Conservation (phyloP, 495 filamentous ascomycete genomes). For the Jackrogersella minutella region DNA sequence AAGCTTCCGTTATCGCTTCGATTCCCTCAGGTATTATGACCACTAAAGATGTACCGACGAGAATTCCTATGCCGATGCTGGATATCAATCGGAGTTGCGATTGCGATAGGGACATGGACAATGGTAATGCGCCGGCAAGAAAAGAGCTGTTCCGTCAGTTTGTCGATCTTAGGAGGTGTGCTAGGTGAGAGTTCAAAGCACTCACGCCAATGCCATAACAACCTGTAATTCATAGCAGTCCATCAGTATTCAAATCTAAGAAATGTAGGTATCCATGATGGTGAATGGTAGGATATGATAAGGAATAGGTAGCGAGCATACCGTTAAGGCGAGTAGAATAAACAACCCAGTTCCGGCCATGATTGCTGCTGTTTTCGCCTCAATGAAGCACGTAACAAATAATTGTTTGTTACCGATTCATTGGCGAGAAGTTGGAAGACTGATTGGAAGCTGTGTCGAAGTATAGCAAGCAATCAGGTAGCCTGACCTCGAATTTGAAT, state of each 20-base stretch:
- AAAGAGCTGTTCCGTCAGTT: slow-evolving; percentile 75
- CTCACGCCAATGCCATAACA: slow-evolving; percentile 95
- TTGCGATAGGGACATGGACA: slow-evolving; percentile 88
- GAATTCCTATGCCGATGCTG: slow-evolving; percentile 89
- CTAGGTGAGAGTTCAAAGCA: slow-evolving; percentile 26
- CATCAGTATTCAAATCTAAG: slow-evolving; percentile 23
- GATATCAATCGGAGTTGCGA: slow-evolving; percentile 89
- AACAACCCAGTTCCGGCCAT: slow-evolving; percentile 69
- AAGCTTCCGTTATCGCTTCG: slow-evolving; percentile 82
- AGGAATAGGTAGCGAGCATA: slow-evolving; percentile 41
- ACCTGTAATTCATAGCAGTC: slow-evolving; percentile 51
- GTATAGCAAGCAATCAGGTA: too few relatives aligned
- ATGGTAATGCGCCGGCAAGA: slow-evolving; percentile 88
- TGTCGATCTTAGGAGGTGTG: slow-evolving; percentile 11
- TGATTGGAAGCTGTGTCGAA: not conserved
- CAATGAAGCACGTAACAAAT: slow-evolving; percentile 23
- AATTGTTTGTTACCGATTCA: slow-evolving; percentile 43
- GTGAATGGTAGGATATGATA: not conserved
- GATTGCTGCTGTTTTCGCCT: slow-evolving; percentile 33
- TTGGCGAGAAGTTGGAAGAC: slow-evolving; percentile 12
- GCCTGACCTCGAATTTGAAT: slow-evolving; percentile 7
- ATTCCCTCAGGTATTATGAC: slow-evolving; percentile 98
- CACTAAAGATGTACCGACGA: slow-evolving; percentile 93
- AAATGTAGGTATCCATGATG: not conserved
- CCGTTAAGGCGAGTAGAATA: slow-evolving; percentile 79